Conservation (phyloP, 2,329 filamentous ascomycete genomes). For the Teratosphaeria gauchensis region DNA sequence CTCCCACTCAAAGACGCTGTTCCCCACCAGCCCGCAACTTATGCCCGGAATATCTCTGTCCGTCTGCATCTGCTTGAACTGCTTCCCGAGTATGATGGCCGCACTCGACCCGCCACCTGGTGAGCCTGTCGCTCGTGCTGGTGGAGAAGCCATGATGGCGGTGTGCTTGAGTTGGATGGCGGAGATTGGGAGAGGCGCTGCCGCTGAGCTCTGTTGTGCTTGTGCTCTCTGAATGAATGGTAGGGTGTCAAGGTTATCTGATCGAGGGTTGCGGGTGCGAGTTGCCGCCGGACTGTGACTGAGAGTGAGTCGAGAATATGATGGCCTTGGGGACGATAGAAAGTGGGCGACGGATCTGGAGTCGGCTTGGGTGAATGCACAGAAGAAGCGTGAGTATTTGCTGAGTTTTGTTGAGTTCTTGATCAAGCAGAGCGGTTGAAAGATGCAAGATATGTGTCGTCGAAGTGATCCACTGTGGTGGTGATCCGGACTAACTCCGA, state of each 20-base stretch:
- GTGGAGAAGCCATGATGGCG: conserved; percentile 5
- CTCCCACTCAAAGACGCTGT: conserved; percentile 94
- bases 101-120: conserved; percentile 39
- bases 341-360: neutral
- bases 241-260: neutral
- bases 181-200: neutral
- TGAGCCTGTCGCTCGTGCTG: conserved; percentile 5
- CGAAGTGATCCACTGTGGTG: too few relatives aligned
- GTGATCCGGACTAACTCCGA: too few relatives aligned
- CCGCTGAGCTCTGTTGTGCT: neutral
- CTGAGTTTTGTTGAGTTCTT: too few relatives aligned
- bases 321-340: neutral
- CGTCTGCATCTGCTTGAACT: conserved; percentile 89
- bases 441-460: too few relatives aligned
- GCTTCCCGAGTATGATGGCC: conserved; percentile 65
- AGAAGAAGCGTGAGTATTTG: too few relatives aligned
- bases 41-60: conserved; percentile 90
- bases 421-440: too few relatives aligned
- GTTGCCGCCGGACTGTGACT: neutral
- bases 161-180: neutral
- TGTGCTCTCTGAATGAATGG: neutral
- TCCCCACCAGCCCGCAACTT: conserved; percentile 77
- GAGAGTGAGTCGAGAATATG: neutral
- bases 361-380: too few relatives aligned
- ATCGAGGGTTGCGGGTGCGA: neutral